Base-by-base conservation (phyloP, 1,284 basidiomycete species). In the Puccinia triticina region DNA sequence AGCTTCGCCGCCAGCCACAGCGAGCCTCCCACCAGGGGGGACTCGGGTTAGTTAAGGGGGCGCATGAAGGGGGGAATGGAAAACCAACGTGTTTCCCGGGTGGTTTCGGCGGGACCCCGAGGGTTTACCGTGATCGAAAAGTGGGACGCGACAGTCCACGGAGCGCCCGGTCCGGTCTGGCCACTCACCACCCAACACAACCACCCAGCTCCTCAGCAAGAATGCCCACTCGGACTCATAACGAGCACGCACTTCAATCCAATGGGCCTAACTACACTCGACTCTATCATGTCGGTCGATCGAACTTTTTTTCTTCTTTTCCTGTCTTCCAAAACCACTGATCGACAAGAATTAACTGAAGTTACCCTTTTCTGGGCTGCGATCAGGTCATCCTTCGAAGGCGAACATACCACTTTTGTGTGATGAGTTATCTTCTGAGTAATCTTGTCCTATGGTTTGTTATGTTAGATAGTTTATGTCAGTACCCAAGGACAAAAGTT, bases 361-460 rank as follows among this genome's bases (percentile, higher is more conserved):
- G 14, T 3, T 40, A 7, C 5, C 8, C 5, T 40, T 29, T 66
- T 66, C 37, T 66, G 18, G 48, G 48, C 48, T 18, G 18, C 34
- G 1, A 37, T 26, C 50, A 79, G 77, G 77, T 79, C 43, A 67
- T 79, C 34, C 53, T 69, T 23, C 46, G 77, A 26, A 67, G 77
- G 48, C 59, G 77, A 57, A 67, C 77, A 32, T 79, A 66, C 55
- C 77, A 79, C 64, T 79, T 79, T 79, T 79, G 77, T 40, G 43
- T 79, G 18, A 79, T 79, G n/a, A 79, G 59, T 46, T 79, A 66
- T 69, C 50, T 69, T 3, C 48, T 66, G 2, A 55, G 64, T 46
- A 40, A 48, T 32, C 10, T 46, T 21, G 34, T 79, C n/a, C 43
- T 79, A 57, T 79, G 77, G 77, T 53, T 79, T 7, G 59, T 66